A percentile compares a stretch with the other conserved stretches of the same genome.
Conservation (phyloP, 495 filamentous ascomycete genomes). For the Aspergillus nidulans region DNA sequence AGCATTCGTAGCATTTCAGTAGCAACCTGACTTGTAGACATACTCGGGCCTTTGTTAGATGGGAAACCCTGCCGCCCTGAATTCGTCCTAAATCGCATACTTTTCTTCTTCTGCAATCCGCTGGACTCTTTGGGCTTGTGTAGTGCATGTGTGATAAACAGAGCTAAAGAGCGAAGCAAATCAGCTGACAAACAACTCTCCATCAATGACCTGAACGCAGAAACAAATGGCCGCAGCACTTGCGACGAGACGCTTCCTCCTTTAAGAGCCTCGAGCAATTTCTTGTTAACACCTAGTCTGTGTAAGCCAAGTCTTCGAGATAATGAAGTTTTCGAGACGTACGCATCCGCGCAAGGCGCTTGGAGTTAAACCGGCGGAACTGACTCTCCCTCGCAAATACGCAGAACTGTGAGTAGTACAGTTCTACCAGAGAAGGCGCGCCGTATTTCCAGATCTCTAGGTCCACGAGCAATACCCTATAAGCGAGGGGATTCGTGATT, state of each 20-base stretch:
- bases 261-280: constrained; percentile 84
- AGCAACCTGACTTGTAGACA: constrained; percentile 55
- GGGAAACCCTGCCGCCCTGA: constrained; percentile 24
- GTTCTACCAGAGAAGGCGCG: constrained; percentile 63
- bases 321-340: constrained; percentile 45
- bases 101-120: constrained; percentile 49
- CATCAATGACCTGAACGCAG: constrained; percentile 71
- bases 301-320: not conserved
- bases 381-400: constrained; percentile 80
- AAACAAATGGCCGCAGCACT: constrained; percentile 68
- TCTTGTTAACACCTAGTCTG: constrained; percentile 74
- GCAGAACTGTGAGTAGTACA: constrained; percentile 90
- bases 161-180: constrained; percentile 76
- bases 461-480: constrained; percentile 86
- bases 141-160: constrained; percentile 89
- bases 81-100: constrained; percentile 34
- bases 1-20: constrained; percentile 77
- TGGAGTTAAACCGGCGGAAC: constrained; percentile 85
- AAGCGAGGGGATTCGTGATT: constrained; percentile 92
- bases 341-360: constrained; percentile 85
- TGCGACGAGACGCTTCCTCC: constrained; percentile 68
- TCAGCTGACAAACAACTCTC: constrained; percentile 76
- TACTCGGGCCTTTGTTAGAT: constrained; percentile 25
- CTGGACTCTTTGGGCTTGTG: constrained; percentile 55
- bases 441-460: constrained; percentile 86